A percentile compares a stretch with the other conserved stretches of the same genome.
Conservation (phyloP, 2,329 filamentous ascomycete species). For the Talaromyces marneffei region DNA sequence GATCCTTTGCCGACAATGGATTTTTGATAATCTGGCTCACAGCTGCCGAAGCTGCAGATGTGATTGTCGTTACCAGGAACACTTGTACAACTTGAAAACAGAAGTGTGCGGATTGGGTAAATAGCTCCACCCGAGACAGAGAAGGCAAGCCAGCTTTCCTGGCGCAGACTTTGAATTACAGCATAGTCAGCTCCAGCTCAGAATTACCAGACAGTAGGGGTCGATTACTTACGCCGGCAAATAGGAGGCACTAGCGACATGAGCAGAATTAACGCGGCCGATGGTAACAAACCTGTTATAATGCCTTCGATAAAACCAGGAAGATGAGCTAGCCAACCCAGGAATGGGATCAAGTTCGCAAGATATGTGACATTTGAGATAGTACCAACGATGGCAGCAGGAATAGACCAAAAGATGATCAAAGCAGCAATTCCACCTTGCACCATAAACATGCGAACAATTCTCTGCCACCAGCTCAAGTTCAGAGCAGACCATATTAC, state of each 20-base stretch:
- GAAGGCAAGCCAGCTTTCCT: constrained; percentile 76
- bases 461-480: constrained; percentile 76
- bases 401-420: constrained; percentile 80
- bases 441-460: constrained; percentile 64
- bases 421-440: constrained; percentile 65
- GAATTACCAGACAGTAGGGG: no score
- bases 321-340: constrained; percentile 69
- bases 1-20: constrained; percentile 56
- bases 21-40: constrained; percentile 59
- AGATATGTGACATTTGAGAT: constrained; percentile 80
- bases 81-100: constrained; percentile 68
- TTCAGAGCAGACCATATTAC: constrained; percentile 83
- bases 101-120: constrained; percentile 88
- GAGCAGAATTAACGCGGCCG: constrained; percentile 70
- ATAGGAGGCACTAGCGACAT: constrained; percentile 83
- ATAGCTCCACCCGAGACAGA: constrained; percentile 71
- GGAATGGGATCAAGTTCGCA: constrained; percentile 47
- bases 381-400: constrained; percentile 72
- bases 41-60: constrained; percentile 71
- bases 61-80: constrained; percentile 78
- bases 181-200: constrained; percentile 14
- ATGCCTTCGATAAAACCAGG: constrained; percentile 68
- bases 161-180: constrained; percentile 56
- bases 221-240: constrained; percentile 57
- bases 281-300: constrained; percentile 76